Base-by-base conservation (phyloP, 2,329 filamentous ascomycete genomes). In the Seiridium unicorne region DNA sequence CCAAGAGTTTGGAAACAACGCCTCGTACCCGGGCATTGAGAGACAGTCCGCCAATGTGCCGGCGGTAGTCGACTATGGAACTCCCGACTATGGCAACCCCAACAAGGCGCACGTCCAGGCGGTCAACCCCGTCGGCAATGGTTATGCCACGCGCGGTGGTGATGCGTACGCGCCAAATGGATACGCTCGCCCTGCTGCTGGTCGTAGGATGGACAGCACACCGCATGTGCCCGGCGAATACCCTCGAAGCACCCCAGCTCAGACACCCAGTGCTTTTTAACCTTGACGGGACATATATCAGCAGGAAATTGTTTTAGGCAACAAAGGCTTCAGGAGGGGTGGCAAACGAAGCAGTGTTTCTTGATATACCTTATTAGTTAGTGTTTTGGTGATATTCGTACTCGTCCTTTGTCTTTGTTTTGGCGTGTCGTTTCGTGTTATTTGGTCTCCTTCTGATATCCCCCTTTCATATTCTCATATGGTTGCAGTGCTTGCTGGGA, bases 161-260 rank as follows among this genome's bases (percentile, higher is more conserved):
- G 55, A 38, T 31, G 18, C 18, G 8, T 40, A 62, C n/a, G n/a
- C 18, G 13, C 48, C 34, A 7, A 44, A 57, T 32, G 60, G 40
- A n/a, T 3, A 32, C 4, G 34, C 49, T 44, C 51, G 60, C 9
- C 60, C 60, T n/a, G 54, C 32, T 8, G 44, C 32, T 38, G 49
- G 48, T 18, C 46, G 57, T n/a, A 44, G 60, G 36, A 60, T 49
- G 44, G 57, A 62, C 48, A 62, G 60, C 44, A 62, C 60, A n/a
- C 60, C 60, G 13, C 60, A 62, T 38, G 48, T 62, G n/a, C 60
- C 60, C 36, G 60, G 60, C 18, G 60, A 62, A 44, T 60, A 60
- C 26, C 60, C 60, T 11, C 51, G 60, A 13, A 36, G 34, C 42
- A 57, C 57, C 5, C 51, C 57, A 46, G 60, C 53, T 36, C 54